Evolutionary conservation across 2,329 filamentous ascomycete species (phyloP), one percentile per base, ranked within the genome.

Genomic region (Apiospora saccharicola): DNA sequence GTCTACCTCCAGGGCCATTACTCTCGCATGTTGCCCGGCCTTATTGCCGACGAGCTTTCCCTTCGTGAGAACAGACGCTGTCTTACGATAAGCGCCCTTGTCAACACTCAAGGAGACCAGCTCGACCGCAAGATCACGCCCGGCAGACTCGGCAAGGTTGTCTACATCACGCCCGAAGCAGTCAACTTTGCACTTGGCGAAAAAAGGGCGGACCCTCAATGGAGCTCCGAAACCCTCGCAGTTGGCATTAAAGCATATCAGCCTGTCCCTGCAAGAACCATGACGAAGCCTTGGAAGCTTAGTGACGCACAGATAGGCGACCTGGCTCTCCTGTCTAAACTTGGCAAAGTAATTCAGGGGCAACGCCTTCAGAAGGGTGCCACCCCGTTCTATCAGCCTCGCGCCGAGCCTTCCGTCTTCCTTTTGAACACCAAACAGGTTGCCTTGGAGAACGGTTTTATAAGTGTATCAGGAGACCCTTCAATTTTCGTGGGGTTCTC

Each of bases 71-170:
- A 84, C 70, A 81, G 83, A 41, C 88, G 87, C 1, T 87, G 87
- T 67, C 83, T 93, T 68, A 92, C 90, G 0, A 91, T 92, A 77
- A 92, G 90, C 73, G 87, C 89, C 6, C 86, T 85, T 69, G 83
- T 93, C 30, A 86, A 89, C 75, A 79, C 83, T 19, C 78, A 82
- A 0, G 91, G 90, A 8, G 80, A 86, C 7, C 76, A 92, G 4
- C 79, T 91, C 10, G 87, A 90, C 12, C 83, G 85, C 75, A 87
- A 85, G 64, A 83, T 93, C 67, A 85, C 86, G 37, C 86, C 90
- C 1, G 88, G 87, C 7, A 83, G 77, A 14, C 78, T 92, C n/a
- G 79, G 81, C 24, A 84, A 89, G 41, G 87, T 92, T n/a, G 79
- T 88, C 13, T 90, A 87, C 75, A 84, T 92, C 72, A 88, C 89